Conservation (phyloP, 169 alveolate species). For the Toxoplasma gondii region DNA sequence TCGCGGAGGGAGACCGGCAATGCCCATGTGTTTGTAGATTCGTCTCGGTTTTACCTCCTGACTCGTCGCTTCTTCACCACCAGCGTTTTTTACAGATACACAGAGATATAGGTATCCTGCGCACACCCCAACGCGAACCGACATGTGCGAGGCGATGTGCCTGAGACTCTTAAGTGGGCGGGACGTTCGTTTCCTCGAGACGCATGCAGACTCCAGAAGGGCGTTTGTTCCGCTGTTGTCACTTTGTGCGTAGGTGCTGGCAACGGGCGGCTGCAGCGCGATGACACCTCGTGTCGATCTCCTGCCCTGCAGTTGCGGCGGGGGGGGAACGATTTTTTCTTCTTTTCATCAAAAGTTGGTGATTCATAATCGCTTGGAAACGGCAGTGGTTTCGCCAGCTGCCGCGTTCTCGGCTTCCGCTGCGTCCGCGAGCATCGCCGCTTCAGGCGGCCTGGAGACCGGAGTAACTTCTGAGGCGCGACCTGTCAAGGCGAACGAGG, state of each 20-base stretch:
- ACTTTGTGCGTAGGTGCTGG: slow-evolving; percentile 29
- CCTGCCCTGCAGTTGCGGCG: slow-evolving; percentile 60
- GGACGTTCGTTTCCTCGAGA: too few relatives aligned
- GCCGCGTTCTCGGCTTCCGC: background rate
- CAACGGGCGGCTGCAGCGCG: slow-evolving; percentile 63
- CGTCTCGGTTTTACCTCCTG: too few relatives aligned
- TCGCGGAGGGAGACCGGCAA: background rate
- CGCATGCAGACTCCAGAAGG: too few relatives aligned
- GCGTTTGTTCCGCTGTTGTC: background rate
- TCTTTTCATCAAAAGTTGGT: slow-evolving; percentile 42
- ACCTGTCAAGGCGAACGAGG: too few relatives aligned
- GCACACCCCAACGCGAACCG: too few relatives aligned
- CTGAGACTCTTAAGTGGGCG: background rate
- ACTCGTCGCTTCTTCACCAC: too few relatives aligned
- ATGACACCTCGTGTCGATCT: slow-evolving; percentile 15
- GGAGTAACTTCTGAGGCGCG: background rate
- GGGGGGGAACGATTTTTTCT: slow-evolving; percentile 59
- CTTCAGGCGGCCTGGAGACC: background rate
- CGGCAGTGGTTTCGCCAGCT: background rate
- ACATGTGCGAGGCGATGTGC: background rate
- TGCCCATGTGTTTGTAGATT: background rate
- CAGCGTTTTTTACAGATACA: too few relatives aligned
- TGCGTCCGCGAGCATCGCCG: background rate
- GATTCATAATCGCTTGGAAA: slow-evolving; percentile 12
- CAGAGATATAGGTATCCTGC: too few relatives aligned